A percentile compares a stretch with the other conserved stretches of the same genome.
Conservation (phyloP, 2,329 filamentous ascomycete species). For the Aspergillus hortae region DNA sequence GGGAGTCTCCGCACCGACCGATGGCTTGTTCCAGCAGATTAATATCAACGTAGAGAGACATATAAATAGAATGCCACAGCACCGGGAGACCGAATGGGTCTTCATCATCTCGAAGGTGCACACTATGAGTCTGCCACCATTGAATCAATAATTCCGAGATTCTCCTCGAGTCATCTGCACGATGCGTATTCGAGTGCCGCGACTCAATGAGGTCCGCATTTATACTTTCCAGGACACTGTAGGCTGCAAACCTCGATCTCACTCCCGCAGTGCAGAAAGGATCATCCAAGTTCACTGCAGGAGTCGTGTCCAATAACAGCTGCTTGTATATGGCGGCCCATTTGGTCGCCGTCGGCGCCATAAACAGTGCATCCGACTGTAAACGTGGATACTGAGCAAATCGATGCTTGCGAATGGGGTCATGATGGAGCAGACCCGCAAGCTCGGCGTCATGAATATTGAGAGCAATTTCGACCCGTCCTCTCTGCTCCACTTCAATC, state of each 20-base stretch:
- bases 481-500: slow-evolving; percentile 24
- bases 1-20: slow-evolving; percentile 22
- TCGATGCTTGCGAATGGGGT: slow-evolving; percentile 14
- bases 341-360: slow-evolving; percentile 14
- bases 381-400: slow-evolving; percentile 7
- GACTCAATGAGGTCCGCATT: slow-evolving; percentile 19
- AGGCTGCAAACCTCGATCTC: neutral
- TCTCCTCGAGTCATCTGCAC: neutral
- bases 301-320: neutral
- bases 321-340: slow-evolving; percentile 8
- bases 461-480: slow-evolving; percentile 24
- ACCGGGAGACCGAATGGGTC: slow-evolving; percentile 24
- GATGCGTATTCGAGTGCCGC: slow-evolving; percentile 11
- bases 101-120: neutral
- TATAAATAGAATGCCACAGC: slow-evolving; percentile 29
- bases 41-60: slow-evolving; percentile 25
- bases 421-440: slow-evolving; percentile 16
- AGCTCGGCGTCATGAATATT: slow-evolving; percentile 29
- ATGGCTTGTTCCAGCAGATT: slow-evolving; percentile 25
- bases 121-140: slow-evolving; percentile 21
- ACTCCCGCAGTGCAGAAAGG: neutral
- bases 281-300: neutral
- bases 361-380: slow-evolving; percentile 16
- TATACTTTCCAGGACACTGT: slow-evolving; percentile 6
- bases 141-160: slow-evolving; percentile 12